Base-by-base conservation (phyloP, 345 rosid genomes). In the Eucalyptus sp. region DNA sequence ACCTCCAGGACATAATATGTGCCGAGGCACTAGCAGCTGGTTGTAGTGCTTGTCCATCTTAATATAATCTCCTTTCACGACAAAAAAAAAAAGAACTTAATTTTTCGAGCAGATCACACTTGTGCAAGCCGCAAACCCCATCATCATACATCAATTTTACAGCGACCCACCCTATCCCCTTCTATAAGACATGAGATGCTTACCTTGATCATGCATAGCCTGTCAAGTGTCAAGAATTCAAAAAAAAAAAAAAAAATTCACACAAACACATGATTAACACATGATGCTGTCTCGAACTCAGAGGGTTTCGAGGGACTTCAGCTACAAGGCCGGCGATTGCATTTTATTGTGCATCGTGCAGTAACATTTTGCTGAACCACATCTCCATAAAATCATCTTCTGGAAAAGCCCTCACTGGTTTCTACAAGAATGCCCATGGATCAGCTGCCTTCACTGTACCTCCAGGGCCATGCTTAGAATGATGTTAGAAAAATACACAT, bases 141-240 rank as follows among this genome's bases (percentile, higher is more conserved):
- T 91, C 60, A 41, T 91, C 52, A 90, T 91, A 46, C 84, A 89
- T 46, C 90, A 92, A 79, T 58, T 12, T 17, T 92, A 89, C n/a
- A 81, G 89, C 12, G 89, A 89, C 20, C 4, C 14, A 24, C 50
- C 33, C 5, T 64, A 33, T 80, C 51, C 17, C 58, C 44, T 62
- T 41, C 5, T 3, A 52, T 17, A 87, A 29, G 12, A 33, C 44
- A 33, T 9, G 79, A 31, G 79, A 31, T 66, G 79, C 79, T 66
- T 66, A 71, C 81, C 44, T 68, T 68, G 80, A 68, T 17, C 43
- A 17, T 8, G 22, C 24, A 33, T 71, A 33, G 24, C 18, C 7
- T 71, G 13, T 33, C 11, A 33, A 33, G 25, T 33, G 44, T 33
- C 81, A 9, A 68, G 81, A 68, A 33, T 37, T 17, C 24, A 64